A percentile compares a stretch with the other conserved stretches of the same genome.
Evolutionary conservation across 2,329 filamentous ascomycete genomes (phyloP).

Genomic region (Fusarium nygamai): DNA sequence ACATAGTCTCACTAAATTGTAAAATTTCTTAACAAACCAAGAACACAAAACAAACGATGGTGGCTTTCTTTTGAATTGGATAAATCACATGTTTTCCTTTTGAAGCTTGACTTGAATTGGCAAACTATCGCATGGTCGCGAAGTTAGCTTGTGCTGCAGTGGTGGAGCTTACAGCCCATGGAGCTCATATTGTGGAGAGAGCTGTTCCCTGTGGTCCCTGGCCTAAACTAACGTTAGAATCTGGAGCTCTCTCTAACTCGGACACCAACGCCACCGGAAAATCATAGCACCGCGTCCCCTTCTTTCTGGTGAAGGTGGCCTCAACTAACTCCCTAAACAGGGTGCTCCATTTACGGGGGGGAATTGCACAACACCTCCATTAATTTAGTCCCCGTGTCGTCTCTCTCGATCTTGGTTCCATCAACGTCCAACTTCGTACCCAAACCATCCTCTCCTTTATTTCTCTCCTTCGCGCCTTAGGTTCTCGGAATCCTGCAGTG

Average conservation of each 20-base stretch:
- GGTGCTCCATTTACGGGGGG: slow-evolving; percentile 37
- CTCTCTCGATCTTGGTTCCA: slow-evolving; percentile 37
- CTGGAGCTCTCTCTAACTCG: neutral
- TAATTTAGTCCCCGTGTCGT: slow-evolving; percentile 41
- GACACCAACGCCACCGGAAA: slow-evolving; percentile 41
- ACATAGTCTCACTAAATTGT: slow-evolving; percentile 50
- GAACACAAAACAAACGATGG: neutral
- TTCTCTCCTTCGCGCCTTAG: slow-evolving; percentile 25
- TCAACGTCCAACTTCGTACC: slow-evolving; percentile 28
- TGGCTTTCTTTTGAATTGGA: neutral
- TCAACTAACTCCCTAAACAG: slow-evolving; percentile 47
- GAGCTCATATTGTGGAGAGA: slow-evolving; percentile 5
- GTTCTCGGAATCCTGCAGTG: slow-evolving; percentile 48
- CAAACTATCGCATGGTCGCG: slow-evolving; percentile 13
- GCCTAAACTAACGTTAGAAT: neutral
- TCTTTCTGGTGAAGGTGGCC: slow-evolving; percentile 57
- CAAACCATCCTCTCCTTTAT: slow-evolving; percentile 31
- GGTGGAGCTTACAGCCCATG: slow-evolving; percentile 14
- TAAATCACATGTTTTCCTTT: slow-evolving; percentile 12
- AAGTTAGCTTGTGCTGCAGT: neutral
- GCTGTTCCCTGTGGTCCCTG: neutral
- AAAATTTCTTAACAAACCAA: slow-evolving; percentile 31
- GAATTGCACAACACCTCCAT: slow-evolving; percentile 34
- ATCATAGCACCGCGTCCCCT: slow-evolving; percentile 47
- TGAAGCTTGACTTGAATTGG: slow-evolving; percentile 5